Evolutionary conservation across 192 early-diverging fungal genomes (phyloP).

Genomic region (Linnemannia zychae): DNA sequence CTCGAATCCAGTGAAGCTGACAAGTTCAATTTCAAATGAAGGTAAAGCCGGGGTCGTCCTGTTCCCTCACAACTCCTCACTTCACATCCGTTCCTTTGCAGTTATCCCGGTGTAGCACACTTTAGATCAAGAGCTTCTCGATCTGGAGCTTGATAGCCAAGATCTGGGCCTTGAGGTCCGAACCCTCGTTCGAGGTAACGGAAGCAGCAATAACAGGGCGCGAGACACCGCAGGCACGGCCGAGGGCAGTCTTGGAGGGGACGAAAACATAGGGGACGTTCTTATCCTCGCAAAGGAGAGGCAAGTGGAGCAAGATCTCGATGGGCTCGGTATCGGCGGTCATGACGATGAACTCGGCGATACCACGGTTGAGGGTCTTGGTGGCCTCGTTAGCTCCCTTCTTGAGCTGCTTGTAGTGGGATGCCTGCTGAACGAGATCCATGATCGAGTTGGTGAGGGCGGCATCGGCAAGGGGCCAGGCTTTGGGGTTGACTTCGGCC

Average conservation of each 20-base stretch:
- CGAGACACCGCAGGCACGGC: conserved; percentile 97
- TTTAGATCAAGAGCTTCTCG: conserved; percentile 92
- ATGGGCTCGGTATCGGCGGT: conserved; percentile 98
- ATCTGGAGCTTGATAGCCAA: conserved; percentile 91
- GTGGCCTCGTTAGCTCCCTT: conserved; percentile 99
- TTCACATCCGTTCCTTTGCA: not conserved
- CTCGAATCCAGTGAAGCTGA: not conserved
- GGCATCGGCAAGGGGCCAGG: conserved; percentile 94
- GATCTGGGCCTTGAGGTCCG: conserved; percentile 95
- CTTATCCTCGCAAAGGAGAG: conserved; percentile 99
- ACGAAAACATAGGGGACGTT: conserved; percentile 99
- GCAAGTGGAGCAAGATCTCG: conserved; percentile 97
- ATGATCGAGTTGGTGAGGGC: conserved; percentile 92
- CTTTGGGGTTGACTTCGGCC: conserved; percentile 74
- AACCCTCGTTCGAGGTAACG: conserved; percentile 98
- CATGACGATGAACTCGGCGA: conserved; percentile 99
- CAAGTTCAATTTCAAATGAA: not conserved
- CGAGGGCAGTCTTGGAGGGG: conserved; percentile 95
- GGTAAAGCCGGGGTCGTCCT: not conserved
- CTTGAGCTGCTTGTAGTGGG: conserved; percentile 99
- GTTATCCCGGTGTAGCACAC: not conserved
- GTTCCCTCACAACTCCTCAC: not conserved
- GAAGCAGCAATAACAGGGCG: conserved; percentile 93
- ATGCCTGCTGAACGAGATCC: conserved; percentile 98
- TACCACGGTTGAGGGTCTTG: conserved; percentile 99